Evolutionary conservation across 2,329 filamentous ascomycete species (phyloP), one percentile per base, ranked within the genome.

Genomic region (Raffaelea albimanens): DNA sequence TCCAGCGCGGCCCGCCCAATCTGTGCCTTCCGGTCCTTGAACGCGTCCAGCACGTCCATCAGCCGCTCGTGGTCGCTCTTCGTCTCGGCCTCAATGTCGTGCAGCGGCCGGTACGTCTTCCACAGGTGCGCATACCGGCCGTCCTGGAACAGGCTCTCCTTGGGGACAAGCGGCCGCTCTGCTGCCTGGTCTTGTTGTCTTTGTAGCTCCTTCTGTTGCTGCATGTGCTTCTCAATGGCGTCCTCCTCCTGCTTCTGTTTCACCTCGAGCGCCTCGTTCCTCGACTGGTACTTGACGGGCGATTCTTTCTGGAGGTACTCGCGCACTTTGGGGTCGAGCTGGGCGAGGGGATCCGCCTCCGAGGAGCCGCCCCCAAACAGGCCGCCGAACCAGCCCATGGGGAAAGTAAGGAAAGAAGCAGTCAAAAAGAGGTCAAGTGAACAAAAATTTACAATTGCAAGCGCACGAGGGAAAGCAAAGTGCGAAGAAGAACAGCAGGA

Each of bases 231-330:
- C n/a, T 8, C 14, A 20, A n/a, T 23, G 9, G 13, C 14, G 34
- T 38, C 18, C 19, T 45, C 5, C 50, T 46, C 48, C 31, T 49
- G 49, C 40, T 48, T 43, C 38, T 54, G 40, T 41, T 50, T 39
- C 63, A 62, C 39, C 19, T 19, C 34, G 18, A 16, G 44, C 21
- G 33, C 44, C 46, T 40, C 48, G 44, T 16, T 47, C 33, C 19
- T 44, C 33, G 38, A 49, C 46, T 52, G 57, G 49, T 41, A 57
- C 67, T 86, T 85, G 57, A 83, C 70, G 29, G 87, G 85, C 22
- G 86, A 83, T 70, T 95, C 87, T 66, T 83, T 82, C 61, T 89
- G 75, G 59, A 95, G 81, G 64, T 90, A 95, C 55, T 91, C 85
- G 59, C 85, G 84, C 48, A 95, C 77, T 54, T 83, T 82, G 36